Percentiles rank a stretch among this genome's conserved stretches.
Evolutionary conservation across 1,139 yeast genomes (phyloP).

Genomic region (Candida pseudoviswanathii): DNA sequence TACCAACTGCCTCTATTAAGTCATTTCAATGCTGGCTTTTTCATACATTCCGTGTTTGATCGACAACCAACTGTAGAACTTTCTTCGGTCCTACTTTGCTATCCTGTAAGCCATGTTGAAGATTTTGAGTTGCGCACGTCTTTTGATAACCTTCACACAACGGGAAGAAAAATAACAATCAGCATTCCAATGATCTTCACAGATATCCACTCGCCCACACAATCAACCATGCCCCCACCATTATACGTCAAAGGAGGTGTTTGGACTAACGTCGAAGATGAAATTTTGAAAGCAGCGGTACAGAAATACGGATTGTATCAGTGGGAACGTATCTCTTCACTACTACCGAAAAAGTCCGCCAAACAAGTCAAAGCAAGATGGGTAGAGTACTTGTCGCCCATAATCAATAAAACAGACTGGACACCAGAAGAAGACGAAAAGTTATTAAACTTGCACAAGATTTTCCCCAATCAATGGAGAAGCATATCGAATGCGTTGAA

Average conservation of each 20-base stretch:
- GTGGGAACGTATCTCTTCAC: slow-evolving; percentile 91
- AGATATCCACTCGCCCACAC: not conserved
- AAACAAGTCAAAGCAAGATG: slow-evolving; percentile 93
- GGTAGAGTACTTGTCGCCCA: slow-evolving; percentile 87
- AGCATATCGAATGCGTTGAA: slow-evolving; percentile 81
- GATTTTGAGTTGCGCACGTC: no score
- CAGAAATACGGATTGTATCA: slow-evolving; percentile 92
- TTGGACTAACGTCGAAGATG: slow-evolving; percentile 93
- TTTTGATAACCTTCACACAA: not conserved
- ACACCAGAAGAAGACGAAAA: slow-evolving; percentile 74
- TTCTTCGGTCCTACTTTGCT: no score
- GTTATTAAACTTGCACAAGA: slow-evolving; percentile 63
- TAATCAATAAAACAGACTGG: slow-evolving; percentile 68
- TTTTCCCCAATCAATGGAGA: slow-evolving; percentile 93
- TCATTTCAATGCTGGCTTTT: no score
- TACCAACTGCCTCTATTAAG: no score
- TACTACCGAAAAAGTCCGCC: slow-evolving; percentile 83
- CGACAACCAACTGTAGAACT: no score
- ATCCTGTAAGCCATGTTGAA: no score
- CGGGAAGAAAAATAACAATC: not conserved
- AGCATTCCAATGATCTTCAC: not conserved
- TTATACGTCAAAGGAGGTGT: slow-evolving; percentile 83
- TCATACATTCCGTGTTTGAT: no score
- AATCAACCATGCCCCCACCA: slow-evolving; percentile 52
- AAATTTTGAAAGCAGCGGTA: slow-evolving; percentile 85